Evolutionary conservation across 345 rosid genomes (phyloP).

Genomic region (Salix suchowensis): DNA sequence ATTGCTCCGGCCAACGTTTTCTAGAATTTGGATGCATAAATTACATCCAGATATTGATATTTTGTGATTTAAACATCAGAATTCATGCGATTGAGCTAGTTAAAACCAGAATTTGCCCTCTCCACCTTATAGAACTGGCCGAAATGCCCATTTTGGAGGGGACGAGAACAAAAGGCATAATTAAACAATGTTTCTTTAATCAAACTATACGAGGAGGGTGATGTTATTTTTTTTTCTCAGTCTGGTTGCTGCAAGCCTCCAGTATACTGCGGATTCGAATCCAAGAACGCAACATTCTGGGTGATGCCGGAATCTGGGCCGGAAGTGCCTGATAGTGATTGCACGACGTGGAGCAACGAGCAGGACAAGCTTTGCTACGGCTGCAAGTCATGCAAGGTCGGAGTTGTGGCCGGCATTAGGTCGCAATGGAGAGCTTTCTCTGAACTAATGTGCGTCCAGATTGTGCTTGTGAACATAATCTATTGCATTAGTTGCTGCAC

Average conservation of each 20-base stretch:
- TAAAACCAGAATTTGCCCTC: too few relatives aligned
- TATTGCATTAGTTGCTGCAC: constrained; percentile 3
- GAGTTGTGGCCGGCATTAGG: constrained; percentile 7
- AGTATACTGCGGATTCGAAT: constrained; percentile 5
- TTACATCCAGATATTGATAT: too few relatives aligned
- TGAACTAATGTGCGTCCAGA: constrained; percentile 6
- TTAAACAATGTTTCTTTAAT: too few relatives aligned
- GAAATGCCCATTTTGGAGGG: too few relatives aligned
- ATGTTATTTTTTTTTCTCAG: neutral
- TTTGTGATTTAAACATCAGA: too few relatives aligned
- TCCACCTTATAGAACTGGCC: too few relatives aligned
- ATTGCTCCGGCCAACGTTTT: neutral
- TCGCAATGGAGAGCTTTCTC: constrained; percentile 2
- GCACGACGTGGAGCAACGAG: constrained; percentile 12
- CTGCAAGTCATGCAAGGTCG: constrained; percentile 17
- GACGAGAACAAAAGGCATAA: too few relatives aligned
- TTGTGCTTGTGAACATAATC: neutral
- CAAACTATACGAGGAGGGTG: too few relatives aligned
- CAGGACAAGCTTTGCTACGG: constrained; percentile 9
- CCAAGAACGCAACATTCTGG: constrained; percentile 14
- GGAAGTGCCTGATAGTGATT: neutral
- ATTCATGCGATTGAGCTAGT: too few relatives aligned
- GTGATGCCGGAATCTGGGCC: neutral
- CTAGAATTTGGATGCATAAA: too few relatives aligned
- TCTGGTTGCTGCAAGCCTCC: constrained; percentile 21